Base-by-base conservation (phyloP, 2,329 filamentous ascomycete genomes). In the Fusarium ambrosium region DNA sequence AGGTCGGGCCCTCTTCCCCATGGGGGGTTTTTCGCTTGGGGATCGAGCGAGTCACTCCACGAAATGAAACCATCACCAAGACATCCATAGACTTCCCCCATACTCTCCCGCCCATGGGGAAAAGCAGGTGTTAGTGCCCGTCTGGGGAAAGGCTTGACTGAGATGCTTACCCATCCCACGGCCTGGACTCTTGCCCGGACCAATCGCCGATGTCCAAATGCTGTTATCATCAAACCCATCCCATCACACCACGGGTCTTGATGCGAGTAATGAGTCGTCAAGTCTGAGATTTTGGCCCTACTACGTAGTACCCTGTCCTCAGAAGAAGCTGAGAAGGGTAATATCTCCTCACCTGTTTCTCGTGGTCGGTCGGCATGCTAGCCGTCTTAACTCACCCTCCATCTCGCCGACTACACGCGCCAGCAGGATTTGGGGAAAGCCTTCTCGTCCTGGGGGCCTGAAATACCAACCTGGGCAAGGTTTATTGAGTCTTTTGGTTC, bases 1-100 rank as follows among this genome's bases (percentile, higher is more conserved):
- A 32, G 29, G 29, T 32, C 29, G 18, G 37, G n/a, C 37, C 37
- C 43, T 32, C 51, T 75, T 75, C 74, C 74, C 74, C 74, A 70
- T 63, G 73, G 74, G 64, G 58, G 18, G 55, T 39, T 36, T 18
- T 39, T 61, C 29, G 41, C 66, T 53, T 58, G 55, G 43, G 45
- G 61, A 58, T 69, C 43, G 69, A 61, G 56, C 43, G 69, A 61
- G 56, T 43, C 34, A 34, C 67, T 70, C 70, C 63, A 65, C 29
- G 43, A 20, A 53, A 53, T 53, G 48, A 53, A 53, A 53, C 48
- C 48, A 53, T 53, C 18, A 53, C 18, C 24, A 14, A 20, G 48
- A 2, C 27, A 32, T 32, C 29, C 29, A 32, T 32, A 8, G 14
- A 18, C 45, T 20, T 32, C 48, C 27, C 22, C 43, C 43, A 48